Conservation (phyloP, 192 early-diverging fungal genomes). For the Chytriomyces confervae region DNA sequence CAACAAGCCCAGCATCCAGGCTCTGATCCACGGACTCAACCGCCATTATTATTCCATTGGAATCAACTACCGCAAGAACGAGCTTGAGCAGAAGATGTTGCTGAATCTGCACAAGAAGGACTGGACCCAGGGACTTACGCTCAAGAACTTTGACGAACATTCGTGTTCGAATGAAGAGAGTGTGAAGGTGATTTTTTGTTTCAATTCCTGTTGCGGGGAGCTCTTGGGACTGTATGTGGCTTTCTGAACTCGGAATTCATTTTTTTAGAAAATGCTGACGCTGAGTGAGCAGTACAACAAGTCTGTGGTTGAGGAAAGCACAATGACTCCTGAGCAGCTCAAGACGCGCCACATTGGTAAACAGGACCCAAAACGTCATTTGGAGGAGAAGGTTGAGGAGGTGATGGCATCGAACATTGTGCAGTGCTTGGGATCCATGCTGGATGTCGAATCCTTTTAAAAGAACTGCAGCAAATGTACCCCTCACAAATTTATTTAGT, state of each 20-base stretch:
- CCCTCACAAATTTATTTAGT: no score
- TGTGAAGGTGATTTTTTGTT: conserved; percentile 69
- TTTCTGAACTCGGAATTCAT: neutral
- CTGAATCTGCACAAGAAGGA: conserved; percentile 99
- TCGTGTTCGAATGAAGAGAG: conserved; percentile 80
- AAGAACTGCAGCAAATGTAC: neutral
- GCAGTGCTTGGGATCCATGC: conserved; percentile 89
- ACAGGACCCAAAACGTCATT: conserved; percentile 98
- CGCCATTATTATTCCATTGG: conserved; percentile 99
- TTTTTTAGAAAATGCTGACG: conserved; percentile 76
- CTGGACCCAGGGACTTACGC: conserved; percentile 93
- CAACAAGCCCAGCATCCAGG: conserved; percentile 97
- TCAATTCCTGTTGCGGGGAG: neutral
- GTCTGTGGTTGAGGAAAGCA: conserved; percentile 95
- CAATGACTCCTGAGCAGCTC: conserved; percentile 90
- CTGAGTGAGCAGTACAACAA: conserved; percentile 97
- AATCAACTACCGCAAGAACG: conserved; percentile 99
- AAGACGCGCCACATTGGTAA: conserved; percentile 99
- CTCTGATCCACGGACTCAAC: conserved; percentile 97
- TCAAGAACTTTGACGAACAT: conserved; percentile 84
- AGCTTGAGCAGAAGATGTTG: conserved; percentile 99
- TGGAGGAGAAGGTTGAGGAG: conserved; percentile 90
- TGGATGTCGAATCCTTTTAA: conserved; percentile 79
- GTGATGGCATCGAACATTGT: conserved; percentile 98
- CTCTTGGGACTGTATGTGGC: neutral